These are phyloP conservation scores for Cotoneaster glaucophyllus DNA, from an alignment of 306 rosid species.

Conservation along the genomic window DNA sequence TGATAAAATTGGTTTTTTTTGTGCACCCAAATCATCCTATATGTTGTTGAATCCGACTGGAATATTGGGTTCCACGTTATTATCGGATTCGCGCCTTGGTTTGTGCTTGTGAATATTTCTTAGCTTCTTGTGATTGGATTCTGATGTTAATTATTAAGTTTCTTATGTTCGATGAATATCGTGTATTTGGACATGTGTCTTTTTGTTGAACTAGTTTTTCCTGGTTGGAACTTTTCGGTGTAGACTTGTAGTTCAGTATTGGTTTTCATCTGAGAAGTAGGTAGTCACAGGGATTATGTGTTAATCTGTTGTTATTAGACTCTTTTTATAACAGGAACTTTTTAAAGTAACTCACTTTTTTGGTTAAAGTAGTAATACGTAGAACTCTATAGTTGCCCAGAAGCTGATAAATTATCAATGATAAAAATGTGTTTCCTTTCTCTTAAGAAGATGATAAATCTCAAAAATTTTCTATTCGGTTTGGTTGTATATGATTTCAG, in stretches of 20 bases:
- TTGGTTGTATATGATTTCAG: slow-evolving; percentile 15
- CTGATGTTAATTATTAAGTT: not conserved
- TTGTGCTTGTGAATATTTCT: not conserved
- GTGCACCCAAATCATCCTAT: not conserved
- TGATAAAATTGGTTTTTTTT: not conserved
- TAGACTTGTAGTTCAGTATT: not conserved
- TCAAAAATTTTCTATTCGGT: not conserved
- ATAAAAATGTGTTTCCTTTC: not conserved
- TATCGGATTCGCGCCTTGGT: not conserved
- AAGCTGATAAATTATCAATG: not conserved
- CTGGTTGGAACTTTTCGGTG: not conserved
- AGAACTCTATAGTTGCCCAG: not conserved
- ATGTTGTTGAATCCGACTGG: slow-evolving; percentile 6
- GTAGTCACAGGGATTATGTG: not conserved
- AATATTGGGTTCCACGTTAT: not conserved
- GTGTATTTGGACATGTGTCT: not conserved
- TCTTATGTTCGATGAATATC: not conserved
- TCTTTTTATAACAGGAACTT: not conserved
- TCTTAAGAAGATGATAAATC: not conserved
- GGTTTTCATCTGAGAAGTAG: not conserved
- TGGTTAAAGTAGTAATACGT: not conserved
- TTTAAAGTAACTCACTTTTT: not conserved
- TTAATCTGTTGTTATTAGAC: not conserved
- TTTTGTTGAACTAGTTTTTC: not conserved
- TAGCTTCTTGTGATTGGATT: not conserved